Evolutionary conservation across 768 basidiomycete genomes (phyloP).

Genomic region (Russula emetica): DNA sequence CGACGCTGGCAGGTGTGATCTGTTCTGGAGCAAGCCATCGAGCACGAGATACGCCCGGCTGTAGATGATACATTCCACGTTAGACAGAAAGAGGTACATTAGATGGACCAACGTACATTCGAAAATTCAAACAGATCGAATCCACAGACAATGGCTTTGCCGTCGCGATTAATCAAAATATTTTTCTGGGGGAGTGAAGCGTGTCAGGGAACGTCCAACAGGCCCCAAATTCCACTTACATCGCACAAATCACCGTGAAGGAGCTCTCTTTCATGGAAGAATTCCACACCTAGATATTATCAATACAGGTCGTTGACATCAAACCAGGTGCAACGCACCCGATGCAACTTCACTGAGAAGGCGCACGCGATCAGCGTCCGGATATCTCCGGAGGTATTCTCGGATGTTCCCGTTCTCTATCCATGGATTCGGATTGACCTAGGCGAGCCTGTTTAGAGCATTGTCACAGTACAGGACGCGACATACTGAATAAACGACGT

Average conservation of each 20-base stretch:
- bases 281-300: constrained; percentile 20
- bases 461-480: too few relatives aligned
- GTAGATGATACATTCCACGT: constrained; percentile 13
- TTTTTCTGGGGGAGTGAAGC: constrained; percentile 37
- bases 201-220: neutral
- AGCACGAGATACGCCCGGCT: constrained; percentile 24
- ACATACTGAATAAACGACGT: constrained; percentile 24
- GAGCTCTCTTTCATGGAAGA: constrained; percentile 23
- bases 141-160: constrained; percentile 42
- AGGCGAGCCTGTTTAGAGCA: neutral
- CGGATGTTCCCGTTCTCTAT: constrained; percentile 43
- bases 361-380: constrained; percentile 37
- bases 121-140: constrained; percentile 39
- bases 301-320: constrained; percentile 12
- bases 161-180: constrained; percentile 42
- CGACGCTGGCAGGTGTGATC: neutral
- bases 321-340: constrained; percentile 31
- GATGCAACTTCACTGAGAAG: constrained; percentile 40
- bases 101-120: constrained; percentile 2
- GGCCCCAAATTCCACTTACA: constrained; percentile 16
- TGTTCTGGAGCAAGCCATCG: constrained; percentile 23
- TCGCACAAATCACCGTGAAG: constrained; percentile 30
- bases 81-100: neutral
- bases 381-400: constrained; percentile 35
- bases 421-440: constrained; percentile 48